Base-by-base conservation (phyloP, 1,139 yeast species). In the Nadsonia commutata region DNA sequence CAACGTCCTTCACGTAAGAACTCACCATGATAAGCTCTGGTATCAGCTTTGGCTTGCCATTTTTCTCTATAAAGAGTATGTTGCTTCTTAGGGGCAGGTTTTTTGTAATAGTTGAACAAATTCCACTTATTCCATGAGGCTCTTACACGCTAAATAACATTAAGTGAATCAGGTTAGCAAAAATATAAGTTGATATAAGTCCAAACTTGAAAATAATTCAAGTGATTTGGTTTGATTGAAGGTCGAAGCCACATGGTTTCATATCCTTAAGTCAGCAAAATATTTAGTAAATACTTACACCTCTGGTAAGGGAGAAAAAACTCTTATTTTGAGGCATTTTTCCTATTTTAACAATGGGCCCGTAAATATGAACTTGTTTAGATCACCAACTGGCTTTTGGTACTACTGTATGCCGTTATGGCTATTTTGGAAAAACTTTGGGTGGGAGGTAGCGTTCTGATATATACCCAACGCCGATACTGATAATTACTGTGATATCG, bases 1-100 rank as follows among this genome's bases (percentile, higher is more conserved):
- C 88, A 84, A 57, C 90, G 76, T 21, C 76, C 68, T 60, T 90
- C 98, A 1, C 93, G 81, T 46, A 90, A 64, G 59, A 82, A 88
- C 57, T 90, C 97, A 53, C 98, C 98, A 60, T 90, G 98, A 61
- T 90, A 90, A 1, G 93, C 81, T 65, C 98, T 75, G 3, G 97
- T 80, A 59, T 86, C 96, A 57, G 80, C 80, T 62, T 93, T 90
- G 44, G 96, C 80, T 8, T 71, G 66, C 88, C 95, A 90, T 65
- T 86, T 85, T 63, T 88, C 95, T 64, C 86, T 95, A 65, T 72
- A 90, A 46, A 84, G 65, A 16, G 86, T 74, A 56, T 73, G 75
- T 8, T 76, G 72, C 46, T 69, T 74, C 46, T 66, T 68, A 27
- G 72, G 65, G 43, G 72, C 56, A 81, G 80, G 62, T 49, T 60